A percentile compares a stretch with the other conserved stretches of the same genome.
Conservation (phyloP, 2,329 filamentous ascomycete species). For the Aschersonia sp. region DNA sequence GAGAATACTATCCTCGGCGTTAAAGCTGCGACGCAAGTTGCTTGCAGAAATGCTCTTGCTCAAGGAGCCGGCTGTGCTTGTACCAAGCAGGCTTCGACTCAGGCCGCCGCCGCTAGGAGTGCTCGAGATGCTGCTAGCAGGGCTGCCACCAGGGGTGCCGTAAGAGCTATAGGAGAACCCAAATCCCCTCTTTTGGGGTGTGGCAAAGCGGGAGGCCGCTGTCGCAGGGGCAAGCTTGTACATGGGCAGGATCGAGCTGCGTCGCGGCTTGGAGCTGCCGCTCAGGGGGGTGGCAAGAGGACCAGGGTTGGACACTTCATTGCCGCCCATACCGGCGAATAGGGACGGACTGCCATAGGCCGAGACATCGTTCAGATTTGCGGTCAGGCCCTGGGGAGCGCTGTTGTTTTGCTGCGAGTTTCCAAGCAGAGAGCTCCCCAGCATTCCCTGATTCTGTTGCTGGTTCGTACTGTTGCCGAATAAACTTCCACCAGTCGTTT, state of each 20-base stretch:
- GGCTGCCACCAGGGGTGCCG: conserved; percentile 61
- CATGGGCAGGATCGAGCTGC: conserved; percentile 67
- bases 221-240: conserved; percentile 69
- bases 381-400: conserved; percentile 54
- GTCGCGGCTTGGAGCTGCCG: conserved; percentile 59
- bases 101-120: conserved; percentile 48
- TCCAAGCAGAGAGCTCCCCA: conserved; percentile 45
- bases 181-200: conserved; percentile 75
- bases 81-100: conserved; percentile 48
- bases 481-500: conserved; percentile 26
- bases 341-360: conserved; percentile 84
- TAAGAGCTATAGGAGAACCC: conserved; percentile 92
- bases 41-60: conserved; percentile 82
- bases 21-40: conserved; percentile 71
- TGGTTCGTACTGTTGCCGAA: conserved; percentile 32
- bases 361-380: conserved; percentile 69
- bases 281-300: conserved; percentile 84
- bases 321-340: conserved; percentile 58
- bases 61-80: conserved; percentile 57
- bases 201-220: conserved; percentile 65
- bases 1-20: conserved; percentile 72
- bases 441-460: conserved; percentile 31
- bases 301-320: conserved; percentile 57
- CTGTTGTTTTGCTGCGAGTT: conserved; percentile 30
- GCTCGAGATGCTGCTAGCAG: conserved; percentile 47